Percentiles rank a stretch among this genome's conserved stretches.
These are phyloP conservation scores for Boletus semigastroideus DNA, from an alignment of 1,284 basidiomycete species.

Conservation along the genomic window DNA sequence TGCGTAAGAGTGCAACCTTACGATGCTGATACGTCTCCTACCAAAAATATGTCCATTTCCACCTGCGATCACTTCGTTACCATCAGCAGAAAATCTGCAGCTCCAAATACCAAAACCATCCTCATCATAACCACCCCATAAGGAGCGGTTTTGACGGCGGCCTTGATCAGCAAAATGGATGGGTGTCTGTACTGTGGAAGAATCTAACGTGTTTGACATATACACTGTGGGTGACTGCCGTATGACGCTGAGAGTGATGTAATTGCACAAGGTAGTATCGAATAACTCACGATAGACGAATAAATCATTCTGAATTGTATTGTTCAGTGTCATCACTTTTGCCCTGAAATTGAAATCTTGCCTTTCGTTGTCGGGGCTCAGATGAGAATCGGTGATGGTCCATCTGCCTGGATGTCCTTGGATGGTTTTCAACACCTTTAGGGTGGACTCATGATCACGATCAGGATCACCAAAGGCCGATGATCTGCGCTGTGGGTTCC, in stretches of 20 bases:
- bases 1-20: background rate
- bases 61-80: slow-evolving; percentile 85
- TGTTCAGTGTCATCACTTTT: slow-evolving; percentile 33
- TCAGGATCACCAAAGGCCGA: slow-evolving; percentile 24
- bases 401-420: slow-evolving; percentile 75
- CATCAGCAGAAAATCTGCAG: slow-evolving; percentile 94
- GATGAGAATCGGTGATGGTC: slow-evolving; percentile 95
- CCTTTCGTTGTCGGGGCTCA: slow-evolving; percentile 91
- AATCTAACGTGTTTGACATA: slow-evolving; percentile 81
- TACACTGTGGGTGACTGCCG: slow-evolving; percentile 70
- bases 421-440: slow-evolving; percentile 80
- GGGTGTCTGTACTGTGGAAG: slow-evolving; percentile 66
- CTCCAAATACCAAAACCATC: slow-evolving; percentile 82
- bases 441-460: slow-evolving; percentile 56
- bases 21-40: slow-evolving; percentile 28
- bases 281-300: slow-evolving; percentile 69
- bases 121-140: slow-evolving; percentile 43
- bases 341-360: slow-evolving; percentile 51
- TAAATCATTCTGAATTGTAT: slow-evolving; percentile 77
- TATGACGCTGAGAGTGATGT: slow-evolving; percentile 5
- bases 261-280: background rate
- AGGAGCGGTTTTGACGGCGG: slow-evolving; percentile 26
- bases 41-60: slow-evolving; percentile 79
- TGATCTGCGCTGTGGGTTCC: slow-evolving; percentile 15
- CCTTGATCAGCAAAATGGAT: slow-evolving; percentile 67